Evolutionary conservation across 352 stramenopile genomes (phyloP), one percentile per base, ranked within the genome.

Genomic region (Pythium oligandrum): DNA sequence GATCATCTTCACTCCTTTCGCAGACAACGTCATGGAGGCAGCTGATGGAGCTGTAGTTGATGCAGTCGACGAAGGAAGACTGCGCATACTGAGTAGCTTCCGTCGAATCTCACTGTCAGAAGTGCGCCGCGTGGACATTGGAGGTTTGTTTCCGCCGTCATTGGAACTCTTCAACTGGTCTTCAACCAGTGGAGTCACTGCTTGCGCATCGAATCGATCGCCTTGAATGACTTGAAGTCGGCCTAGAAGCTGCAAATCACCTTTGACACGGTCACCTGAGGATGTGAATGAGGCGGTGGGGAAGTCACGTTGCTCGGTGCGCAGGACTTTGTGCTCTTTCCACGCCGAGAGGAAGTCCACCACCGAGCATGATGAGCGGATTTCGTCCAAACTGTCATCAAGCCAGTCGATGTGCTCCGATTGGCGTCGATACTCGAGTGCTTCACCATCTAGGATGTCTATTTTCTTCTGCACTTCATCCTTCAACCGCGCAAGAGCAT

Each of bases 391-490:
- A 34, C 71, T 75, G 36, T 74, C 67, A 31, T 90, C 80, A 17
- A 81, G 57, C 83, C 83, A 93, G 11, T 83, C 78, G 39, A 93
- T 84, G 35, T 90, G 75, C 45, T 93, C 68, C 8, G 73, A 36
- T 48, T 91, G 78, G 0, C 80, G 76, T 39, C 78, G 50, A 8
- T 83, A 75, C 48, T 93, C 83, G 12, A 88, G 61, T 1, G 51
- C 49, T 59, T 91, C 83, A 26, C 80, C 75, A 17, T 71, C 66
- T 4, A 93, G 35, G 2, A 88, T 54, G 35, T 53, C 47, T 53
- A 67, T 72, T 52, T 91, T 91, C 17, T 70, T 57, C 0, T 53
- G 58, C 2, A 67, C 67, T 49, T 73, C 63, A 12, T 77, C 60
- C 2, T 80, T 64, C 3, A 93, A 51, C n/a, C 57, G 64, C 2